Evolutionary conservation across 2,329 filamentous ascomycete species (phyloP).

Genomic region (Paracamarosporium sp.): DNA sequence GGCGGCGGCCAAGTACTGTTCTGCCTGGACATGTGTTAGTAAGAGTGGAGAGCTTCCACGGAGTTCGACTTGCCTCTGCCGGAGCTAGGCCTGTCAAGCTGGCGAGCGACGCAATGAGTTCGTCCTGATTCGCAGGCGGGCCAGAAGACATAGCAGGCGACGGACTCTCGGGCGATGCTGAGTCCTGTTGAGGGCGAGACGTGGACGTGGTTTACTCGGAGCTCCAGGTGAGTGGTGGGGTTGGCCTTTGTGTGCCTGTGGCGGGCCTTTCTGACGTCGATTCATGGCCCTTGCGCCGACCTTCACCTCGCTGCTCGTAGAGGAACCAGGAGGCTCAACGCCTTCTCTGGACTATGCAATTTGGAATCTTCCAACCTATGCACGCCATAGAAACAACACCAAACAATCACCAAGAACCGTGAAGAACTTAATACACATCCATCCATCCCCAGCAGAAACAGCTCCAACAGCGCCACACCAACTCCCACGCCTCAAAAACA

Average conservation of each 20-base stretch:
- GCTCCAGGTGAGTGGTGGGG: background rate
- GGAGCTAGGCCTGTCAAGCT: constrained; percentile 43
- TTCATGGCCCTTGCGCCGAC: background rate
- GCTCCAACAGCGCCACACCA: no score
- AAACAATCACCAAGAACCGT: no score
- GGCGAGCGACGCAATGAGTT: constrained; percentile 44
- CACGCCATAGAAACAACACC: no score
- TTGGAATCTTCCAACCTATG: no score
- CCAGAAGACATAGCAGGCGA: constrained; percentile 40
- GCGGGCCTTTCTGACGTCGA: background rate
- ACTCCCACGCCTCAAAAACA: no score
- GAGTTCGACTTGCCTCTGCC: constrained; percentile 39
- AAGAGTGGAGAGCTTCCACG: constrained; percentile 30
- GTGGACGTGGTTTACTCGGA: background rate
- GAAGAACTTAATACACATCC: no score
- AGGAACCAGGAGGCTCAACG: no score
- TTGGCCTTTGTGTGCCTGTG: background rate
- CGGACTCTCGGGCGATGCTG: background rate
- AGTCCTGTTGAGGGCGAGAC: background rate
- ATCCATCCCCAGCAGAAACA: no score
- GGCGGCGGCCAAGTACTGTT: constrained; percentile 50
- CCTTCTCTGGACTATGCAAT: no score
- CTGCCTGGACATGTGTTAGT: constrained; percentile 48
- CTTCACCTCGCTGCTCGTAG: no score
- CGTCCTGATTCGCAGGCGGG: constrained; percentile 37